Evolutionary conservation across 768 basidiomycete genomes (phyloP).

Genomic region (Candolleomyces efflorescens): DNA sequence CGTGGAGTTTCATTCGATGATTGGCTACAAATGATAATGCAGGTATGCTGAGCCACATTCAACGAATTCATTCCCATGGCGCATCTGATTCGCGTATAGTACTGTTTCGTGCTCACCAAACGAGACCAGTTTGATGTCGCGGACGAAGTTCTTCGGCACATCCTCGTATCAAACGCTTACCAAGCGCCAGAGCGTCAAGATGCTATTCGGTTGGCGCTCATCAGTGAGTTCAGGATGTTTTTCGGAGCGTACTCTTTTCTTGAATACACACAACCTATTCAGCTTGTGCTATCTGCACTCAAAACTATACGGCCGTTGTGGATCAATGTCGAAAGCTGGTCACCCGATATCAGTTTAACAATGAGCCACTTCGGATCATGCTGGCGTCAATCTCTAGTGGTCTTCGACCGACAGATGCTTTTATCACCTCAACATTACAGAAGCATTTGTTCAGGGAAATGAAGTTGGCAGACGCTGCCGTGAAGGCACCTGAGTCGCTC

Average conservation of each 20-base stretch:
- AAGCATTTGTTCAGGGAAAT: slow-evolving; percentile 79
- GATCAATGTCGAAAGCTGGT: slow-evolving; percentile 78
- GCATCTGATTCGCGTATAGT: slow-evolving; percentile 36
- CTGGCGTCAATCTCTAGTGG: slow-evolving; percentile 72
- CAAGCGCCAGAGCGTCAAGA: slow-evolving; percentile 58
- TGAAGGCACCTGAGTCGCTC: slow-evolving; percentile 54
- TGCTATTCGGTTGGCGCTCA: slow-evolving; percentile 69
- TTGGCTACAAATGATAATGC: slow-evolving; percentile 83
- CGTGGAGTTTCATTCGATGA: slow-evolving; percentile 79
- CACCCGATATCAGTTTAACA: slow-evolving; percentile 76
- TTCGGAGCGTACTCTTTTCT: not conserved
- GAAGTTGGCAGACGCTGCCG: slow-evolving; percentile 60
- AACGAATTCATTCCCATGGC: not conserved
- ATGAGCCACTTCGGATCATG: slow-evolving; percentile 79
- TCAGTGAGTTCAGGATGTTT: slow-evolving; percentile 48
- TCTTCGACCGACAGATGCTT: slow-evolving; percentile 63
- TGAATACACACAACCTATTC: slow-evolving; percentile 5
- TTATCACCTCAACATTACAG: slow-evolving; percentile 74
- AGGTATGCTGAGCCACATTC: slow-evolving; percentile 43
- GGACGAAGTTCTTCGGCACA: slow-evolving; percentile 73
- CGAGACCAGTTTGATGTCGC: slow-evolving; percentile 62
- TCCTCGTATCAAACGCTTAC: slow-evolving; percentile 71
- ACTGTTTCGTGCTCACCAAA: slow-evolving; percentile 65
- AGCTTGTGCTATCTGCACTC: slow-evolving; percentile 72
- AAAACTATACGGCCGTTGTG: slow-evolving; percentile 54